Conservation (phyloP, 192 early-diverging fungal genomes). For the Coemansia nantahalensis region DNA sequence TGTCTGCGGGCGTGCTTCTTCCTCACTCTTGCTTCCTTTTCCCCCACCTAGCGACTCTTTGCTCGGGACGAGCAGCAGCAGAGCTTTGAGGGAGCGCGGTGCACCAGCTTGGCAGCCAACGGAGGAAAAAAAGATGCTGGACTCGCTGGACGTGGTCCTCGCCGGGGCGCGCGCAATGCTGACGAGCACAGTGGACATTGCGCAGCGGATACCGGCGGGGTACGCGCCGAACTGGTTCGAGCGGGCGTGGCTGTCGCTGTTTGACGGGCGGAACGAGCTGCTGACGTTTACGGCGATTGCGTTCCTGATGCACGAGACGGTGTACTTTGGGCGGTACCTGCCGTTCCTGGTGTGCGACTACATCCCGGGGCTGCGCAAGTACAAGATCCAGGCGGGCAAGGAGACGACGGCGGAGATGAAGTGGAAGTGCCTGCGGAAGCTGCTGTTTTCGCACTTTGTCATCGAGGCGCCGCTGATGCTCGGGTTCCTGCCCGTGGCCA, state of each 20-base stretch:
- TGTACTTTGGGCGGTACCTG: constrained; percentile 90
- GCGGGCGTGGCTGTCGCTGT: constrained; percentile 61
- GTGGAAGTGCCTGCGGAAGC: constrained; percentile 71
- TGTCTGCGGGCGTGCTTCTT: too few relatives aligned
- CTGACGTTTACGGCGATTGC: constrained; percentile 70
- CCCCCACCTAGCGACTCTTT: too few relatives aligned
- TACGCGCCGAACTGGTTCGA: constrained; percentile 54
- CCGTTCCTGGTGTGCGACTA: constrained; percentile 83
- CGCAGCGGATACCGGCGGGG: constrained; percentile 30
- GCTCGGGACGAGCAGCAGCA: too few relatives aligned
- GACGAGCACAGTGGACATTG: constrained; percentile 30
- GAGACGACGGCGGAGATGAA: constrained; percentile 62
- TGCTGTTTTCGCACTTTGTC: constrained; percentile 74
- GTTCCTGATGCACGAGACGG: constrained; percentile 86
- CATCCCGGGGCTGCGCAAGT: constrained; percentile 82
- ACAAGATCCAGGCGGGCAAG: constrained; percentile 83
- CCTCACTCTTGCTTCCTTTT: too few relatives aligned
- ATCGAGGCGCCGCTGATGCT: constrained; percentile 89
- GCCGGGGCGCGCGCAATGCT: constrained; percentile 34
- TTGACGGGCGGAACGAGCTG: constrained; percentile 67
- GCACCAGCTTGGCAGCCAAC: too few relatives aligned
- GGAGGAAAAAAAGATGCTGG: too few relatives aligned
- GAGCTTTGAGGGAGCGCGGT: too few relatives aligned
- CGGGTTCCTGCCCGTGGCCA: constrained; percentile 79
- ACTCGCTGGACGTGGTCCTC: constrained; percentile 13